Evolutionary conservation across 768 basidiomycete genomes (phyloP), one percentile per base, ranked within the genome.

Genomic region (Calocera viscosa): DNA sequence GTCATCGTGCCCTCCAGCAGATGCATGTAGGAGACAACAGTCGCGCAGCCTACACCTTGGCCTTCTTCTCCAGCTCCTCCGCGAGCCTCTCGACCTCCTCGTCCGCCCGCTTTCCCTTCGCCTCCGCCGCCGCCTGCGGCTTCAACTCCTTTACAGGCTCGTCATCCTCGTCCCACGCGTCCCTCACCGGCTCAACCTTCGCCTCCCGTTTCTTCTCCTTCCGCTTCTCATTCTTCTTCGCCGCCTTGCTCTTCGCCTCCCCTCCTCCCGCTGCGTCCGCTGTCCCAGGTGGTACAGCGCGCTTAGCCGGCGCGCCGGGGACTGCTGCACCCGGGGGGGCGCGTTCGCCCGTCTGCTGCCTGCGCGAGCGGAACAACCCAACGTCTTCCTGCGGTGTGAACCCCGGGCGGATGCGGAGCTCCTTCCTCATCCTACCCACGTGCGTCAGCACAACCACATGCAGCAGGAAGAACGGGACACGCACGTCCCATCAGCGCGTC

Each of bases 351-450:
- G 86, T 84, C 64, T 85, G 81, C 74, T 91, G 90, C 65, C 86
- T 84, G 49, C 85, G 83, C 43, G 89, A 85, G 65, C 91, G 84
- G 76, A 94, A 97, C 63, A 87, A 85, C n/a, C 84, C 82, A 8
- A 94, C 83, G 76, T 97, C 94, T 76, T 97, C 94, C 76, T 94
- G 91, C 0, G 94, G 94, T 2, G 91, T 95, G 77, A 88, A 97
- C 0, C 94, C 94, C 1, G 92, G 94, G 30, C 94, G 82, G 70
- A 97, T 87, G 79, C 88, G 94, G 67, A 89, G 79, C 76, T 94
- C 84, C 77, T 94, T 95, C 69, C 94, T 87, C 35, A 91, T 76
- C 63, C 94, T 96, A 75, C 19, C 30, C 64, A 16, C 38, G 41
- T 32, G 14, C n/a, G 64, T 32, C 24, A 26, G 12, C 24, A 19